A percentile compares a stretch with the other conserved stretches of the same genome.
phyloP scores from a whole-genome alignment of 169 alveolate species.

The Cryptosporidium sp. region DNA sequence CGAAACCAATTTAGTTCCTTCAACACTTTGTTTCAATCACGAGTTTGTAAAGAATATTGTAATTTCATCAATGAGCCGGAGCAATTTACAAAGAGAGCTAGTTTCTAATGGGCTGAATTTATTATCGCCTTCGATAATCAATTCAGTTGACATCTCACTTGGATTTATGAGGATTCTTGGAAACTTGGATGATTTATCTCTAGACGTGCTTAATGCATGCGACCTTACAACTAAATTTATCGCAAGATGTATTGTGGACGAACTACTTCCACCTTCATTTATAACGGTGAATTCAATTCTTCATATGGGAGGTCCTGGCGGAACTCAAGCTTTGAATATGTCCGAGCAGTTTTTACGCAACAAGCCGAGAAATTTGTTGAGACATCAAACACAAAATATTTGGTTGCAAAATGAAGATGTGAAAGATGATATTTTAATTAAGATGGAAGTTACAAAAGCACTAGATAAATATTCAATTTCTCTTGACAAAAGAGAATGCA shows the following conservation, averaged over 20 bases:
- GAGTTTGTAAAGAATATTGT: conserved; percentile 64
- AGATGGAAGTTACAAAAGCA: not conserved
- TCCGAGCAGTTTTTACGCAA: conserved; percentile 23
- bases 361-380: conserved; percentile 57
- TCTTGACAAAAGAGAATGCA: conserved; percentile 60
- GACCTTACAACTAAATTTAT: conserved; percentile 69
- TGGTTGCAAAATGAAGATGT: conserved; percentile 25
- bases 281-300: conserved; percentile 54
- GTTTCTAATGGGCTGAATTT: conserved; percentile 59
- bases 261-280: conserved; percentile 69
- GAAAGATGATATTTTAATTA: conserved; percentile 17
- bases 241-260: conserved; percentile 63
- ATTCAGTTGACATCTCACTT: conserved; percentile 47
- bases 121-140: conserved; percentile 35
- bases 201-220: conserved; percentile 61
- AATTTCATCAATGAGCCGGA: conserved; percentile 61
- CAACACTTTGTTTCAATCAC: conserved; percentile 58
- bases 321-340: conserved; percentile 56
- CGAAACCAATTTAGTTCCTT: conserved; percentile 3
- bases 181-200: conserved; percentile 42
- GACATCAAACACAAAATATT: conserved; percentile 52
- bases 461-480: conserved; percentile 2
- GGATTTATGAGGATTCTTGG: conserved; percentile 68
- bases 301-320: conserved; percentile 76
- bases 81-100: conserved; percentile 50